phyloP scores from a whole-genome alignment of 1,139 yeast genomes.

The Geotrichum histeridarum region DNA sequence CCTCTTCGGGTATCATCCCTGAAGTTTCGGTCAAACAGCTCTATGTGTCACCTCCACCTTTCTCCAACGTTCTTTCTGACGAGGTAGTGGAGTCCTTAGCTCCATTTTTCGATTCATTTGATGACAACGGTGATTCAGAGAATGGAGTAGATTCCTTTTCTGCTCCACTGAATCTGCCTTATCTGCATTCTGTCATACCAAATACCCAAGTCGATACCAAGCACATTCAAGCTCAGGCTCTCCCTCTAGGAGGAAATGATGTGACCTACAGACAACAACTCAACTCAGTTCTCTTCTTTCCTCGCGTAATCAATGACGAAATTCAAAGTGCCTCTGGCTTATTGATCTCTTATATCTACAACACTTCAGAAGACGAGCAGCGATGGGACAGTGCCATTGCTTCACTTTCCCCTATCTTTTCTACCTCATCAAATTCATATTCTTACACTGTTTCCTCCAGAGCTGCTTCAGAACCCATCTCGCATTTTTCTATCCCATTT shows the following conservation, averaged over 20 bases:
- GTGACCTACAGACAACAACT: constrained; percentile 11
- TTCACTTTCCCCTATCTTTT: not conserved
- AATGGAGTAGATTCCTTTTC: not conserved
- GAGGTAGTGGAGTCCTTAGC: constrained; percentile 13
- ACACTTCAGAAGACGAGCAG: constrained; percentile 17
- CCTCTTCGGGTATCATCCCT: constrained; percentile 9
- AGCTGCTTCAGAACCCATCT: not conserved
- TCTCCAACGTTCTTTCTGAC: constrained; percentile 15
- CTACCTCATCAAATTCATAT: not conserved
- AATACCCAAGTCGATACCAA: not conserved
- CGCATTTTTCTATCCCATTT: not conserved
- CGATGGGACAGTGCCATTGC: constrained; percentile 17
- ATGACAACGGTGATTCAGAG: not conserved
- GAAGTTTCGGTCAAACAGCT: constrained; percentile 34
- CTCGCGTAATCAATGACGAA: constrained; percentile 11
- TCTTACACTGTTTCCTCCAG: constrained; percentile 5
- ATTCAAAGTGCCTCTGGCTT: constrained; percentile 22
- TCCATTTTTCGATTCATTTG: constrained; percentile 17
- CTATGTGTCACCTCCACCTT: constrained; percentile 34
- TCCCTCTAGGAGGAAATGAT: not conserved
- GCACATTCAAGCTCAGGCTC: not conserved
- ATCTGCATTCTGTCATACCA: constrained; percentile 16
- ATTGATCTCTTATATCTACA: constrained; percentile 24
- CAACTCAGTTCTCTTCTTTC: constrained; percentile 13
- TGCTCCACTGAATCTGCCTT: constrained; percentile 6